Base-by-base conservation (phyloP, 805 yeast genomes). In the Spathaspora boniae region DNA sequence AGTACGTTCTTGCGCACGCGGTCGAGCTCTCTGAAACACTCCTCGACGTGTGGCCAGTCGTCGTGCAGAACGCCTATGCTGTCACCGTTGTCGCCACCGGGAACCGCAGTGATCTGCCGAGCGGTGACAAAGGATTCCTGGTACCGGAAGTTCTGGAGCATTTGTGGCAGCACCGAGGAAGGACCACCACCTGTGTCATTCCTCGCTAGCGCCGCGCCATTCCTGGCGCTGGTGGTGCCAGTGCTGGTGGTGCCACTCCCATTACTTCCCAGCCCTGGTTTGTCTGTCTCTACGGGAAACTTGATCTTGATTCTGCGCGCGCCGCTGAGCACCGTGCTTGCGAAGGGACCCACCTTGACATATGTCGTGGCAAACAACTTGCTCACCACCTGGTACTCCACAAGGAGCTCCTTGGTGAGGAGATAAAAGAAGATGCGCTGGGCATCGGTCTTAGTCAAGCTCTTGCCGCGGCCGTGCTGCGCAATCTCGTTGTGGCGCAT, bases 351-450 rank as follows among this genome's bases (percentile, higher is more conserved):
- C 1, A 70, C 46, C 43, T 68, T 69, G 4, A 89, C 73, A 50
- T 91, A 91, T 35, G 84, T 82, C 2, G 83, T 65, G 0, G 95
- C 84, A 63, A 82, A 89, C 0, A 96, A 94, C 15, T 73, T 77
- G 46, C 79, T 85, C 69, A 80, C 76, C 5, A 81, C 65, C 2
- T 87, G 74, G 48, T 80, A 82, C 53, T 89, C 97, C 39, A 70
- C 70, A 23, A 93, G 56, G 9, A 80, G 70, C 16, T 76, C 74
- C 38, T 78, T 78, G 8, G 84, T 74, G 18, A 86, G 71, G 40
- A 93, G 60, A 45, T 82, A 82, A 54, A 86, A 88, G 43, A 89
- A 83, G 5, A 93, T 75, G 42, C 98, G 68, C 56, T 89, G 96
- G 20, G 86, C 70, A 23, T 82, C 86, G 2, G 78, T 74, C 43